phyloP scores from a whole-genome alignment of 169 alveolate genomes.

The Perkinsus marinus region DNA sequence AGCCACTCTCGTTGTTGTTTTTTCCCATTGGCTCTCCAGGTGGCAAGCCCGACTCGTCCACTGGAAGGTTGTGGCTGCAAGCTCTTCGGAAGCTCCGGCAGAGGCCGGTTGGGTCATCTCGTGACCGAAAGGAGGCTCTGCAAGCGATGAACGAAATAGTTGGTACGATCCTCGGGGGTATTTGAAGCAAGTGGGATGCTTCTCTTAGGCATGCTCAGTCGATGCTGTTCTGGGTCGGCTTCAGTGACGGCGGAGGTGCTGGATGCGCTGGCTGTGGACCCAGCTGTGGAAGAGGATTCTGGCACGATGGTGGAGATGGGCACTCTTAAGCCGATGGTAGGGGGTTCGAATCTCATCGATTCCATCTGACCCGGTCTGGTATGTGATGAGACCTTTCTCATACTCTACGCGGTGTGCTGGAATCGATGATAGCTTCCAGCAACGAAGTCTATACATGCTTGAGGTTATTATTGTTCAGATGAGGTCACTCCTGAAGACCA shows the following conservation, averaged over 20 bases:
- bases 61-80: background rate
- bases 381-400: no score
- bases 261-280: background rate
- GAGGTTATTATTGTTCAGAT: background rate
- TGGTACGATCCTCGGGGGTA: background rate
- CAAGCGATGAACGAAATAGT: background rate
- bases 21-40: background rate
- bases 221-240: background rate
- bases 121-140: background rate
- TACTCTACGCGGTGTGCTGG: no score
- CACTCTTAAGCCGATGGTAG: background rate
- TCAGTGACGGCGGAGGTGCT: background rate
- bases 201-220: background rate
- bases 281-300: background rate
- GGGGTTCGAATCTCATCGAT: background rate
- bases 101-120: background rate
- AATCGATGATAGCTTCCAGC: no score
- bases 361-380: no score
- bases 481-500: background rate
- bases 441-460: no score
- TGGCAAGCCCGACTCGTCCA: background rate
- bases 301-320: background rate
- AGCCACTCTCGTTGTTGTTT: background rate
- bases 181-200: background rate
- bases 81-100: background rate